phyloP scores from a whole-genome alignment of 371 early-diverging fungal genomes.

The Zychaea mexicana region DNA sequence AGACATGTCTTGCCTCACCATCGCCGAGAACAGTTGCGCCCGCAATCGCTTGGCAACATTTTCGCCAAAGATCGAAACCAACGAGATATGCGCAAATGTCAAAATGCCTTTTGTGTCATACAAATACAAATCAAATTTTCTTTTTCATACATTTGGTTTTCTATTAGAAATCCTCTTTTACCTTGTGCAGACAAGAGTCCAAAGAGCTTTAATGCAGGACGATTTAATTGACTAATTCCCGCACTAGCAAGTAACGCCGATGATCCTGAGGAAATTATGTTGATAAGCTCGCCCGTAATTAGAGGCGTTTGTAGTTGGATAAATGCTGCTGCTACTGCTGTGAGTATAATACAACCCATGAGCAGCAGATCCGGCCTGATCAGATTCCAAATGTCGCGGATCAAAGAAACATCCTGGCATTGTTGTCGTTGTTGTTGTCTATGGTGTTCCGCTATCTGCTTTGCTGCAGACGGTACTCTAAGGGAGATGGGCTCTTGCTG shows the following conservation, averaged over 20 bases:
- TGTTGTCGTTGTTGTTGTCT: not conserved
- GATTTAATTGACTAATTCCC: slow-evolving; percentile 41
- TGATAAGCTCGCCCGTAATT: slow-evolving; percentile 76
- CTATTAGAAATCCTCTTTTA: slow-evolving; percentile 8
- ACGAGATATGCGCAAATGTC: slow-evolving; percentile 73
- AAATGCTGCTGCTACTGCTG: slow-evolving; percentile 68
- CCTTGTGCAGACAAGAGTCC: slow-evolving; percentile 64
- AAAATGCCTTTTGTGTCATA: slow-evolving; percentile 35
- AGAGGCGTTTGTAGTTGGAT: slow-evolving; percentile 71
- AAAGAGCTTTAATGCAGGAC: slow-evolving; percentile 57
- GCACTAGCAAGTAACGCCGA: slow-evolving; percentile 14
- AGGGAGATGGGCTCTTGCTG: not conserved
- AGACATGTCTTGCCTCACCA: slow-evolving; percentile 70
- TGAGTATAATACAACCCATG: slow-evolving; percentile 53
- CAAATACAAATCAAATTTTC: not conserved
- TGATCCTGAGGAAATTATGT: slow-evolving; percentile 56
- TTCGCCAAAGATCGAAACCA: slow-evolving; percentile 77
- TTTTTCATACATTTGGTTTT: no score
- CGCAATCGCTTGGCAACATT: slow-evolving; percentile 64
- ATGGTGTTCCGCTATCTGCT: not conserved
- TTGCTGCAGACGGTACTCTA: not conserved
- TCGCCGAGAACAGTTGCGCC: slow-evolving; percentile 51
- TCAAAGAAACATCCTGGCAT: slow-evolving; percentile 15
- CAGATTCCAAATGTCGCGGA: slow-evolving; percentile 45
- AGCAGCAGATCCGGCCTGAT: slow-evolving; percentile 59